Evolutionary conservation across 768 basidiomycete species (phyloP), one percentile per base, ranked within the genome.

Genomic region (Gelatoporia subvermispora): DNA sequence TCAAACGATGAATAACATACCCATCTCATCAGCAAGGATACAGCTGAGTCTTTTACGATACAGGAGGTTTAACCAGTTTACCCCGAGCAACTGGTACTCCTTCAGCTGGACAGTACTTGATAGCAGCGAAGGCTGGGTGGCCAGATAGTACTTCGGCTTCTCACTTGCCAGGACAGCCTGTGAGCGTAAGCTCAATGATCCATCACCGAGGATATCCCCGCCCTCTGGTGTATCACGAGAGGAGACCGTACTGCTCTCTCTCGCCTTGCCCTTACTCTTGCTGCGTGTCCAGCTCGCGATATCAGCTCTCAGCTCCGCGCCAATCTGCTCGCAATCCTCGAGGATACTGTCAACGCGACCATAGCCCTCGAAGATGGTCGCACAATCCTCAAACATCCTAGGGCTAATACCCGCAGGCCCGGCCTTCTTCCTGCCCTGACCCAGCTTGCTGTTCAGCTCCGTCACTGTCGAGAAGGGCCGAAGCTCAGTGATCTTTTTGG

Each of bases 11-110:
- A 45, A 21, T 36, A 25, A 75, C 80, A 58, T 67, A 90, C 95
- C 95, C 96, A 99, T 99, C 67, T 99, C 96, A 66, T 99, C 96
- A 2, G 96, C 96, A 37, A 99, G 77, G 62, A 99, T 98, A 66
- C 95, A 97, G 54, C 92, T 94, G 43, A 88, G 76, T 50, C 78
- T 77, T 59, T 79, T 82, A 49, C 74, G 76, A 66, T 93, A 93
- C 44, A 98, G 71, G 18, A 98, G 68, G 67, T 91, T 83, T 54
- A 99, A 72, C 96, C 96, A 99, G 65, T 98, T 99, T 46, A 99
- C 77, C n/a, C 96, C 96, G 49, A 97, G 75, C 50, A 98, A 72
- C 67, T 99, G 95, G 65, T 99, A 99, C 57, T 95, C 94, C 72
- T 99, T 99, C 60, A 99, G 72, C 59, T 72, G 74, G 50, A 94